Evolutionary conservation across 805 yeast species (phyloP).

Genomic region (Priceomyces medius): DNA sequence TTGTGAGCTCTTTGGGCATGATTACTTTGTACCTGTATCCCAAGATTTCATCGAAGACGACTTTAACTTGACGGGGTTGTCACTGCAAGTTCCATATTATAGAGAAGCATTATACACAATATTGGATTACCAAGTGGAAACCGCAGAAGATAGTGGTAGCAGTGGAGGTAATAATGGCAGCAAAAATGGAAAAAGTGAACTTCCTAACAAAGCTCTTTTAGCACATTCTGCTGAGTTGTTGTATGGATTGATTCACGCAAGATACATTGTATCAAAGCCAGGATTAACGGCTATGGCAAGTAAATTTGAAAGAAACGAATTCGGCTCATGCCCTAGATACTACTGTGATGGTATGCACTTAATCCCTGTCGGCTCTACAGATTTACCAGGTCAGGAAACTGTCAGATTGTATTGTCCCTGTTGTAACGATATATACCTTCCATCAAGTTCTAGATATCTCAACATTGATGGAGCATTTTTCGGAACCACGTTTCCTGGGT

Average conservation of each 20-base stretch:
- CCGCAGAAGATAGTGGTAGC: slow-evolving; percentile 33
- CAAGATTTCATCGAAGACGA: slow-evolving; percentile 95
- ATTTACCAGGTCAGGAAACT: slow-evolving; percentile 87
- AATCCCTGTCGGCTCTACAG: slow-evolving; percentile 89
- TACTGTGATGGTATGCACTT: slow-evolving; percentile 87
- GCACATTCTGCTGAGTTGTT: slow-evolving; percentile 89
- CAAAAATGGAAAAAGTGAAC: slow-evolving; percentile 28
- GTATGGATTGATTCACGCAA: slow-evolving; percentile 91
- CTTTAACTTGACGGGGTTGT: slow-evolving; percentile 88
- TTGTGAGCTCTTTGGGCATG: slow-evolving; percentile 78
- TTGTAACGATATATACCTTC: slow-evolving; percentile 87
- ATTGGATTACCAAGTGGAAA: slow-evolving; percentile 71
- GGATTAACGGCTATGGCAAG: slow-evolving; percentile 93
- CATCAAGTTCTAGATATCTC: slow-evolving; percentile 79
- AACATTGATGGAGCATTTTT: slow-evolving; percentile 96
- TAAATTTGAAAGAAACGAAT: slow-evolving; percentile 83
- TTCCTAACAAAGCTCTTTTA: slow-evolving; percentile 69
- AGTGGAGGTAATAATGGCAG: slow-evolving; percentile 7
- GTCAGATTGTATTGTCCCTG: slow-evolving; percentile 92
- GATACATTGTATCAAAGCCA: slow-evolving; percentile 83
- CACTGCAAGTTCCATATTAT: slow-evolving; percentile 83
- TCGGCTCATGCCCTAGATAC: slow-evolving; percentile 90
- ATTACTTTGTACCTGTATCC: slow-evolving; percentile 87
- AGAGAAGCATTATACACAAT: slow-evolving; percentile 89
- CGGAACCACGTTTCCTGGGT: slow-evolving; percentile 94